Percentiles rank a stretch among this genome's conserved stretches.
Conservation (phyloP, 1,139 yeast species). For the Yamadazyma trypodendri region DNA sequence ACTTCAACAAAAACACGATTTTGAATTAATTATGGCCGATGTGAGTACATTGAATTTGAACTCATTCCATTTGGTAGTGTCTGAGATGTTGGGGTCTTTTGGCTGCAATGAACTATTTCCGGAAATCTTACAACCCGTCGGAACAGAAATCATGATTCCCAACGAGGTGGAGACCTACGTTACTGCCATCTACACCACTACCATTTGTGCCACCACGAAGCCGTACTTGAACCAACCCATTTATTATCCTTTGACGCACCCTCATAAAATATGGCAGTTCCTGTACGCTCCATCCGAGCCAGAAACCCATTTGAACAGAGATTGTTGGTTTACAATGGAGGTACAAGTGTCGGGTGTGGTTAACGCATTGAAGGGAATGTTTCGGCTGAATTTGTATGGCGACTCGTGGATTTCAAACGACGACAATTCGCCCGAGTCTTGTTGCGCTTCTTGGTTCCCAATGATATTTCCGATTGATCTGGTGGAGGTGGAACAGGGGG, state of each 20-base stretch:
- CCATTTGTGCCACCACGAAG: slow-evolving; percentile 37
- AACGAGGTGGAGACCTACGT: slow-evolving; percentile 55
- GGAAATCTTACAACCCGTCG: slow-evolving; percentile 49
- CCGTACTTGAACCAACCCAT: slow-evolving; percentile 65
- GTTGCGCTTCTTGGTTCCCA: slow-evolving; percentile 60
- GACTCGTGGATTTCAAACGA: slow-evolving; percentile 27
- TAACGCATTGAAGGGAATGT: slow-evolving; percentile 77
- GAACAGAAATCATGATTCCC: slow-evolving; percentile 58
- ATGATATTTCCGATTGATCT: slow-evolving; percentile 68
- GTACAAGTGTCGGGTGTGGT: slow-evolving; percentile 22
- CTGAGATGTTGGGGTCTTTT: slow-evolving; percentile 85
- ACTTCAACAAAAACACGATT: neutral
- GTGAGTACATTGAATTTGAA: slow-evolving; percentile 46
- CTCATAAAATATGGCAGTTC: slow-evolving; percentile 54
- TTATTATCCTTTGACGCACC: slow-evolving; percentile 40
- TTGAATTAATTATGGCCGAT: slow-evolving; percentile 55
- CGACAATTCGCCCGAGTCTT: slow-evolving; percentile 18
- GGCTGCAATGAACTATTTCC: slow-evolving; percentile 92
- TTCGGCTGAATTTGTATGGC: slow-evolving; percentile 63
- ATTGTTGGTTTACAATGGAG: neutral
- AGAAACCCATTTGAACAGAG: slow-evolving; percentile 2
- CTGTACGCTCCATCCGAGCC: slow-evolving; percentile 36
- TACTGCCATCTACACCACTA: slow-evolving; percentile 54
- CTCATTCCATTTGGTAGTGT: slow-evolving; percentile 56
- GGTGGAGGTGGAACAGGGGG: slow-evolving; percentile 37